These are phyloP conservation scores for Suillus plorans DNA, from an alignment of 768 basidiomycete species.

Conservation along the genomic window DNA sequence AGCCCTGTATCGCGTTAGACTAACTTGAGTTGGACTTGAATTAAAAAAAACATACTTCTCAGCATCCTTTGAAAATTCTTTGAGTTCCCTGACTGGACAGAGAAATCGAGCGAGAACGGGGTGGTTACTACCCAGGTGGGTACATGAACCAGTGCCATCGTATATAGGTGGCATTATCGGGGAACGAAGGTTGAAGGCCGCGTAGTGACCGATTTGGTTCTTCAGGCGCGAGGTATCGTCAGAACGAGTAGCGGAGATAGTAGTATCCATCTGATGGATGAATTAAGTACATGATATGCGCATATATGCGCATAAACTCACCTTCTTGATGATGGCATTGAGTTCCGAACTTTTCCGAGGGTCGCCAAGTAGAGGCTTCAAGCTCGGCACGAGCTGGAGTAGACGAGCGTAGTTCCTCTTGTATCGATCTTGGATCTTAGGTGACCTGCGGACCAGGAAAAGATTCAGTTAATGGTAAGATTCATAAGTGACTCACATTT, in stretches of 20 bases:
- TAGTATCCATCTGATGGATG: background rate
- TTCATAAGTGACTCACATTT: background rate
- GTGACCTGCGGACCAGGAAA: background rate
- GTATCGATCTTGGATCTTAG: background rate
- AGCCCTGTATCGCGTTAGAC: background rate
- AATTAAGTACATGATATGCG: background rate
- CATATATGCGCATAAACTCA: background rate
- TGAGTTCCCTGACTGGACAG: too few relatives aligned
- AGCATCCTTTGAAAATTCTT: too few relatives aligned
- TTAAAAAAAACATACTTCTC: background rate
- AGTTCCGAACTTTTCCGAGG: background rate
- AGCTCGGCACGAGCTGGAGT: background rate
- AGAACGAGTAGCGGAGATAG: background rate
- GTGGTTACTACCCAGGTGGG: slow-evolving; percentile 7
- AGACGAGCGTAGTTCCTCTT: background rate
- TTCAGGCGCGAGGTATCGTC: background rate
- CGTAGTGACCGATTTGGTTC: background rate
- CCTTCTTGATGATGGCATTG: background rate
- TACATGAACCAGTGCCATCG: background rate
- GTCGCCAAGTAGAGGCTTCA: background rate
- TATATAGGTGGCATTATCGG: background rate
- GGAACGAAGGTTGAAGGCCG: background rate
- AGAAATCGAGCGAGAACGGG: background rate
- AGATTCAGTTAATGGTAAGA: background rate
- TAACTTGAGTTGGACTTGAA: background rate